These are phyloP conservation scores for Neurospora sp. DNA, from an alignment of 2,329 filamentous ascomycete species.

Conservation along the genomic window DNA sequence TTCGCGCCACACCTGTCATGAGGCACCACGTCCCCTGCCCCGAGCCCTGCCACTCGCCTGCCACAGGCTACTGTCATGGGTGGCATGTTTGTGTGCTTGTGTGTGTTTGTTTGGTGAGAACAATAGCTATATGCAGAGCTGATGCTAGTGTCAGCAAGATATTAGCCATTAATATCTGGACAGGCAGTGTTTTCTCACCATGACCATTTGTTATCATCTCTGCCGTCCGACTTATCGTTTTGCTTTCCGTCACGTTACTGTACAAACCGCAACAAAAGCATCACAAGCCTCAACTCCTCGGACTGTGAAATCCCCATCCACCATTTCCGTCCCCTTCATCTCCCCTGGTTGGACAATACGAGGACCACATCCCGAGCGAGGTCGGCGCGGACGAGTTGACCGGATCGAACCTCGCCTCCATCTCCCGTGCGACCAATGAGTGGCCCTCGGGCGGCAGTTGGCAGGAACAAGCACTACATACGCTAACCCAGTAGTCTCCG, in stretches of 20 bases:
- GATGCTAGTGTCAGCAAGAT: neutral
- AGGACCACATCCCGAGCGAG: neutral
- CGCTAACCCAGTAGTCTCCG: neutral
- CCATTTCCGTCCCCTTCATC: neutral
- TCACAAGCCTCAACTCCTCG: neutral
- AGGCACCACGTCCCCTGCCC: neutral
- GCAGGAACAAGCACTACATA: constrained; percentile 3
- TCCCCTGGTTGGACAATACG: neutral
- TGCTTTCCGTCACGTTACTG: neutral
- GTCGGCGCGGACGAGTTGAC: neutral
- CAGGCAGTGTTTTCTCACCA: neutral
- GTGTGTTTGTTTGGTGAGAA: neutral
- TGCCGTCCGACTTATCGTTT: neutral
- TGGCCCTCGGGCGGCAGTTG: neutral
- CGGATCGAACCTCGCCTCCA: neutral
- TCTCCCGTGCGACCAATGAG: neutral
- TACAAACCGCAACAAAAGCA: neutral
- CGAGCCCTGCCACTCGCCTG: neutral
- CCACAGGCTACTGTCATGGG: neutral
- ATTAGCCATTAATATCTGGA: neutral
- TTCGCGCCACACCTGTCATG: neutral
- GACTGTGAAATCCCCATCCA: neutral
- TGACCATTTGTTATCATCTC: neutral
- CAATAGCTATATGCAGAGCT: neutral
- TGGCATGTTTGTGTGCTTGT: too few species aligned